Conservation (phyloP, 495 filamentous ascomycete genomes). For the Penicillium dipodomyicola region DNA sequence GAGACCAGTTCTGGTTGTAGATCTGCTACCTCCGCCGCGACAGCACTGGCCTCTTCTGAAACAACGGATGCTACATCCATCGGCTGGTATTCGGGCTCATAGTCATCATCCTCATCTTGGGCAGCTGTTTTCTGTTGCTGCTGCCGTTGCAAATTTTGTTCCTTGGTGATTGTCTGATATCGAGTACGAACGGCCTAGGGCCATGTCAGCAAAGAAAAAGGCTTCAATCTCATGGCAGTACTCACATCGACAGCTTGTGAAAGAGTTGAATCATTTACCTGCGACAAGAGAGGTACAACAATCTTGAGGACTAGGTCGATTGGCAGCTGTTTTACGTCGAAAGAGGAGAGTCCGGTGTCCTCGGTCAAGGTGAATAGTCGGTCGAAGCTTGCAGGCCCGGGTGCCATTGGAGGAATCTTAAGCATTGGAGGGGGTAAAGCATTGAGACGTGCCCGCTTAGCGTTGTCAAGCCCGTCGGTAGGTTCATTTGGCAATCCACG, state of each 20-base stretch:
- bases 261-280: conserved; percentile 60
- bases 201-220: conserved; percentile 23
- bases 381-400: conserved; percentile 71
- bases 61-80: conserved; percentile 71
- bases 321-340: conserved; percentile 79
- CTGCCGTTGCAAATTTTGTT: conserved; percentile 38
- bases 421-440: conserved; percentile 50
- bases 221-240: not conserved
- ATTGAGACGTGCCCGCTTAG: conserved; percentile 68
- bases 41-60: conserved; percentile 65
- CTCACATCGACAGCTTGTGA: conserved; percentile 64
- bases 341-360: conserved; percentile 67
- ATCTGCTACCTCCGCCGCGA: conserved; percentile 52
- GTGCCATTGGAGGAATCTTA: conserved; percentile 62
- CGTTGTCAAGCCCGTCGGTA: conserved; percentile 63
- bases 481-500: conserved; percentile 64
- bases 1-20: conserved; percentile 54
- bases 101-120: conserved; percentile 85
- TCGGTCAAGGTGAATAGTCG: conserved; percentile 81
- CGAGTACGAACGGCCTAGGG: conserved; percentile 47
- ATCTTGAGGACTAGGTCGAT: conserved; percentile 72
- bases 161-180: conserved; percentile 44
- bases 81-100: conserved; percentile 78
- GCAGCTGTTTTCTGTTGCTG: conserved; percentile 43
- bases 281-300: conserved; percentile 63